phyloP scores from a whole-genome alignment of 1,284 basidiomycete species.

The Calocybe gambosa region DNA sequence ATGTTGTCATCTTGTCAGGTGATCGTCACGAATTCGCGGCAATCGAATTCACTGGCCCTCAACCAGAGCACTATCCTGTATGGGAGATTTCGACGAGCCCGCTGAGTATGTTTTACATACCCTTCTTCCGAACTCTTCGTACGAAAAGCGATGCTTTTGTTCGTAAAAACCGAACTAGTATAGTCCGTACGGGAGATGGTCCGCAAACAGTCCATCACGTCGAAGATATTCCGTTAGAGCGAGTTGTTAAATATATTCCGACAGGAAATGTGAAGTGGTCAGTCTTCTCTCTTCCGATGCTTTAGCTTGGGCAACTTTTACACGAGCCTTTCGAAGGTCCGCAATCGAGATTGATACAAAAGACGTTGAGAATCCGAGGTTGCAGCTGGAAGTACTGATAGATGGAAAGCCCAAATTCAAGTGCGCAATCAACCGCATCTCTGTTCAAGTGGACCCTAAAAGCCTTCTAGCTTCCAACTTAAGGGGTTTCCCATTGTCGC shows the following conservation, averaged over 20 bases:
- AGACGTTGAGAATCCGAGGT: conserved; percentile 45
- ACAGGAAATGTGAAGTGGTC: conserved; percentile 63
- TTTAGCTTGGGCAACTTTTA: not conserved
- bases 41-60: conserved; percentile 49
- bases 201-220: conserved; percentile 19
- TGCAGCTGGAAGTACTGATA: conserved; percentile 56
- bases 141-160: conserved; percentile 38
- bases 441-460: not conserved
- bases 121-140: conserved; percentile 46
- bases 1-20: conserved; percentile 62
- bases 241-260: conserved; percentile 58
- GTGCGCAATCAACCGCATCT: conserved; percentile 27
- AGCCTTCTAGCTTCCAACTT: conserved; percentile 34
- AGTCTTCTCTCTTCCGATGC: conserved; percentile 10
- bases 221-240: conserved; percentile 50
- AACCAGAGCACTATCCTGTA: conserved; percentile 27
- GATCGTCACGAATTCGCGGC: conserved; percentile 81
- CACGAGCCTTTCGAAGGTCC: conserved; percentile 36
- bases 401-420: conserved; percentile 60
- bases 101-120: conserved; percentile 69
- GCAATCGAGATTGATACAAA: conserved; percentile 72
- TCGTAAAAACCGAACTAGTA: conserved; percentile 25
- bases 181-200: conserved; percentile 20
- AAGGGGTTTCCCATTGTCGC: conserved; percentile 43
- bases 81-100: conserved; percentile 50